phyloP scores from a whole-genome alignment of 2,329 filamentous ascomycete genomes.

The Cladosporium cucumerinum region DNA sequence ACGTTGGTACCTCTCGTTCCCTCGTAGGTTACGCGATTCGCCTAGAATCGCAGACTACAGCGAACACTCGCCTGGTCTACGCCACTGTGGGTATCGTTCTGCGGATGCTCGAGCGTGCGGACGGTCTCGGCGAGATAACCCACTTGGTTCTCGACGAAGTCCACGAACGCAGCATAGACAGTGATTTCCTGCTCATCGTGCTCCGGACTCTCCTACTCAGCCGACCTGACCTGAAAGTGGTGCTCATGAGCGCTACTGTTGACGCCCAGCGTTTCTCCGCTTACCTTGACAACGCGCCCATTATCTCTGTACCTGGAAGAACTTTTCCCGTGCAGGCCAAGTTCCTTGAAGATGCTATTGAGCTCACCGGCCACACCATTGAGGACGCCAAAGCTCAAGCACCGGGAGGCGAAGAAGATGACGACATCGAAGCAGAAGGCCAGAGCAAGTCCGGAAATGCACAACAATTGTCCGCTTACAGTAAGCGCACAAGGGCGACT shows the following conservation, averaged over 20 bases:
- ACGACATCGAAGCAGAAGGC: constrained; percentile 44
- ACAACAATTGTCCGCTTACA: constrained; percentile 70
- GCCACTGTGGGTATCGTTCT: constrained; percentile 92
- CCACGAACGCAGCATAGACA: constrained; percentile 93
- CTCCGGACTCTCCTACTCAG: constrained; percentile 75
- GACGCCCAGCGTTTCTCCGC: constrained; percentile 87
- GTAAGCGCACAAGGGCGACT: constrained; percentile 68
- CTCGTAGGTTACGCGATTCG: constrained; percentile 93
- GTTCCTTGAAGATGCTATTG: constrained; percentile 89
- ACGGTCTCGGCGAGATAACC: constrained; percentile 82
- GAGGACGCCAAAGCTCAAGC: constrained; percentile 55
- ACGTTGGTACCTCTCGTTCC: constrained; percentile 77
- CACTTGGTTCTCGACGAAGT: constrained; percentile 97
- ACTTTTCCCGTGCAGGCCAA: constrained; percentile 88
- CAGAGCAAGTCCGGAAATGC: constrained; percentile 43
- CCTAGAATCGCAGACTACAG: constrained; percentile 79
- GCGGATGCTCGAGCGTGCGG: constrained; percentile 89
- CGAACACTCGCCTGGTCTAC: constrained; percentile 81
- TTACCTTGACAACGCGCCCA: constrained; percentile 80
- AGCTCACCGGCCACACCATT: constrained; percentile 71
- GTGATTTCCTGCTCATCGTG: constrained; percentile 91
- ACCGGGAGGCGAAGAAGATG: constrained; percentile 46
- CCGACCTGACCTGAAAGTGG: constrained; percentile 80
- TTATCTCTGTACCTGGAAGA: constrained; percentile 85
- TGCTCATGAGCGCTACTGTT: constrained; percentile 97